Base-by-base conservation (phyloP, 495 filamentous ascomycete species). In the Penicillium psychrofluorescens region DNA sequence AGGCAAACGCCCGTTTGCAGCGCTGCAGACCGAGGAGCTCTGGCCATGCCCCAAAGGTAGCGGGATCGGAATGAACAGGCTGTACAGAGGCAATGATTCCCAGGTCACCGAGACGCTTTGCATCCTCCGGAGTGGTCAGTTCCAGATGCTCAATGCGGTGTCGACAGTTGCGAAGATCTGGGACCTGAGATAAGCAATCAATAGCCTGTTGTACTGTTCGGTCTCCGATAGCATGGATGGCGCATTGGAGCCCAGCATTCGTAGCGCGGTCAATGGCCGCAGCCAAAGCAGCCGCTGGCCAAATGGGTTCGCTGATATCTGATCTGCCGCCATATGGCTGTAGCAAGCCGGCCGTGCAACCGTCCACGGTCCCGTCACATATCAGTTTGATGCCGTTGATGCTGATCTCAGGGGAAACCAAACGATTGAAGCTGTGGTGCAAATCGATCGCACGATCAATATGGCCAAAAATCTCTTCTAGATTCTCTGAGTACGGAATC, bases 71-170 rank as follows among this genome's bases (percentile, higher is more conserved):
- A 46, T 84, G 80, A 3, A 82, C 77, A 0, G 80, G 77, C 52
- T 83, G 77, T n/a, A 83, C 72, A 5, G 74, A 79, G 6, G 80
- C 79, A 32, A 77, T 80, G 51, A 84, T 79, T 13, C 78, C 70
- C 11, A 75, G 62, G 30, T 63, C 49, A 6, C 77, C 78, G 2
- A 83, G 64, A 1, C 79, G 56, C 5, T 46, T 60, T 1, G 73
- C 78, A 41, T 83, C 79, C 29, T 60, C 66, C 2, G 68, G 66
- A 0, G 60, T 67, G 7, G 80, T 69, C 6, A 84, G 59, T 54
- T 84, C 80, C 12, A 84, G 62, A 48, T 84, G 80, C 53, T 84
- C 80, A 48, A 83, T 76, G 10, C 79, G 70, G 29, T 81, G 80
- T 9, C 79, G 68, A 10, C 61, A 64, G 3, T 64, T 58, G 8